Evolutionary conservation across 805 yeast genomes (phyloP), one percentile per base, ranked within the genome.

Genomic region (Clavispora carvajalis): DNA sequence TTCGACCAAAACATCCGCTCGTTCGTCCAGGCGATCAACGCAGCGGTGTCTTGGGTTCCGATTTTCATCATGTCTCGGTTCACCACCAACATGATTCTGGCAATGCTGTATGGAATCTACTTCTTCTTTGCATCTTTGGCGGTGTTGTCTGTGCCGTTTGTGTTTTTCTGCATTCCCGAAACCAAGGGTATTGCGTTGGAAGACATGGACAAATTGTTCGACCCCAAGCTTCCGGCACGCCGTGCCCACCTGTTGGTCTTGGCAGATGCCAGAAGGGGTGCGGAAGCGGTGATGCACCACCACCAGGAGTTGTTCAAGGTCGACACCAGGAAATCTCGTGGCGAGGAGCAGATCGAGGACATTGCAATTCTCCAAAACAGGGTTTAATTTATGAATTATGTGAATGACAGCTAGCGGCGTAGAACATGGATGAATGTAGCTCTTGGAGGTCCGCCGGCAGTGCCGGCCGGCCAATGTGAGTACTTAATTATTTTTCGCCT

Each of bases 1-100:
- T 66, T 63, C 45, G 69, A 64, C 51, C 69, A 63, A 46, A 64
- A 65, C 40, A 62, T 66, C 46, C 51, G 71, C 37, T 58, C 68
- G 15, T 64, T 66, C 38, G 66, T 61, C 25, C 69, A 63, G 49
- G 67, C 68, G 40, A 62, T 65, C 41, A 63, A 63, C 47, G 67
- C 69, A 2, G 69, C 69, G 10, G 63, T 62, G 19, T 59, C 64
- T 26, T 64, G 69, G 71, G 59, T 63, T 19, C 68, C 69, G 8
- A 62, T 64, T 29, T 64, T 64, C 46, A 46, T 63, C 40, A 63
- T 63, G 69, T 57, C 66, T 3, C 40, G 69, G 24, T 57, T 51
- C 49, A 63, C 69, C 30, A 45, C 57, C 24, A 44, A 59, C 34
- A 65, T 65, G 69, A 64, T 65, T 35, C 58, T 44, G 26, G 47